Evolutionary conservation across 768 basidiomycete species (phyloP).

Genomic region (Mycena epipterygia): DNA sequence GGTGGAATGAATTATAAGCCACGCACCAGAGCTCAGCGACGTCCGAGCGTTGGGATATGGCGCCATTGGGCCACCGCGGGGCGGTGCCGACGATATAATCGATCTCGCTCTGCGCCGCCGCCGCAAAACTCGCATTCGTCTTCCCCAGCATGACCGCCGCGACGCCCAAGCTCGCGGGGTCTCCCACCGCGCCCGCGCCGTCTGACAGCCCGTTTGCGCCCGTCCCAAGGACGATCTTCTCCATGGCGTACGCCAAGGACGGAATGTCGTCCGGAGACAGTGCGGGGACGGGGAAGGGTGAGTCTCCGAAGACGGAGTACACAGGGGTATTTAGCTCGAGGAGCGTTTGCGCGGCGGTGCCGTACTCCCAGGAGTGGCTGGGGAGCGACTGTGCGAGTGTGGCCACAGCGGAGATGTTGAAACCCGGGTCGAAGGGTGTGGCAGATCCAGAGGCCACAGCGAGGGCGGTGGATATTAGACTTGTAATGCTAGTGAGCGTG

Average conservation of each 20-base stretch:
- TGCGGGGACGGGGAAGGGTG: not conserved
- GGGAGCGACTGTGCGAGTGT: not conserved
- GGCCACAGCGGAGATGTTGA: not conserved
- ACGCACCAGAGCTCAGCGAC: slow-evolving; percentile 64
- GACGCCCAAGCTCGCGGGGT: not conserved
- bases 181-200: not conserved
- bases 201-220: not conserved
- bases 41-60: slow-evolving; percentile 67
- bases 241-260: not conserved
- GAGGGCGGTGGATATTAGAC: no score
- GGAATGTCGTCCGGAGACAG: not conserved
- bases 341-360: not conserved
- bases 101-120: slow-evolving; percentile 47
- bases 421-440: not conserved
- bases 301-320: not conserved
- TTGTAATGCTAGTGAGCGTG: no score
- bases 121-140: not conserved
- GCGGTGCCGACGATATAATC: slow-evolving; percentile 57
- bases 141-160: not conserved
- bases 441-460: no score
- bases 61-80: slow-evolving; percentile 55
- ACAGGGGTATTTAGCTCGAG: not conserved
- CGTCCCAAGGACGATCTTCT: not conserved
- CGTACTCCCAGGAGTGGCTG: not conserved
- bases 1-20: no score